Conservation (phyloP, 2,329 filamentous ascomycete species). For the Sclerotinia minor region DNA sequence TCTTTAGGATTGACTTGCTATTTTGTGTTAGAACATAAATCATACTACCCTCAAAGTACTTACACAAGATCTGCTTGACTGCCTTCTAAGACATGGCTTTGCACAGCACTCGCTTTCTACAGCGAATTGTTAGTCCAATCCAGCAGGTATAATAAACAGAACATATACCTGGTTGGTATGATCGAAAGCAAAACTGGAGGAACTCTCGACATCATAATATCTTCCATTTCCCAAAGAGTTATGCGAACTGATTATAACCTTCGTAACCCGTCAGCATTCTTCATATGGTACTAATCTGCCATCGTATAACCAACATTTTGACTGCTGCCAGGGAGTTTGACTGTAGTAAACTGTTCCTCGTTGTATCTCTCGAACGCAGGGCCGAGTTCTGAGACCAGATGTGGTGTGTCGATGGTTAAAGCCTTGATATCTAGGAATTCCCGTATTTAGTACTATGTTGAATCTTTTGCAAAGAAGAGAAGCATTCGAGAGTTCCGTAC, state of each 20-base stretch:
- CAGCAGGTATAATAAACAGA: neutral
- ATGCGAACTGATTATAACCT: conserved; percentile 80
- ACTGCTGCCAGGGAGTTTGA: conserved; percentile 84
- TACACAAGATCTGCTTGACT: conserved; percentile 78
- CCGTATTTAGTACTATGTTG: conserved; percentile 4
- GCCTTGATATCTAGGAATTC: conserved; percentile 76
- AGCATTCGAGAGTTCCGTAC: conserved; percentile 51
- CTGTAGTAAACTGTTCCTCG: conserved; percentile 86
- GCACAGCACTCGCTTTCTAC: conserved; percentile 77
- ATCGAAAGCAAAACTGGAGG: conserved; percentile 85
- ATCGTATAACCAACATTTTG: conserved; percentile 60
- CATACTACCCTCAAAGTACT: conserved; percentile 39
- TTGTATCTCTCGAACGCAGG: conserved; percentile 94
- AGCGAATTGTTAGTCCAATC: neutral
- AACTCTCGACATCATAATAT: conserved; percentile 89
- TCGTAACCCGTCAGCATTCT: conserved; percentile 30
- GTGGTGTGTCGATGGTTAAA: conserved; percentile 69
- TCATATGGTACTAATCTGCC: neutral
- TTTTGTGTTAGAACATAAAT: conserved; percentile 15
- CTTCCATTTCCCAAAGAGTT: conserved; percentile 77
- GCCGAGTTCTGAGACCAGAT: conserved; percentile 68
- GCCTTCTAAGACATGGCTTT: conserved; percentile 78
- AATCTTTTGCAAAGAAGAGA: neutral
- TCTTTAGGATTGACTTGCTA: conserved; percentile 82
- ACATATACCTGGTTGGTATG: conserved; percentile 69